Base-by-base conservation (phyloP, 129 eudicot species). In the Centaurea solstitialis region DNA sequence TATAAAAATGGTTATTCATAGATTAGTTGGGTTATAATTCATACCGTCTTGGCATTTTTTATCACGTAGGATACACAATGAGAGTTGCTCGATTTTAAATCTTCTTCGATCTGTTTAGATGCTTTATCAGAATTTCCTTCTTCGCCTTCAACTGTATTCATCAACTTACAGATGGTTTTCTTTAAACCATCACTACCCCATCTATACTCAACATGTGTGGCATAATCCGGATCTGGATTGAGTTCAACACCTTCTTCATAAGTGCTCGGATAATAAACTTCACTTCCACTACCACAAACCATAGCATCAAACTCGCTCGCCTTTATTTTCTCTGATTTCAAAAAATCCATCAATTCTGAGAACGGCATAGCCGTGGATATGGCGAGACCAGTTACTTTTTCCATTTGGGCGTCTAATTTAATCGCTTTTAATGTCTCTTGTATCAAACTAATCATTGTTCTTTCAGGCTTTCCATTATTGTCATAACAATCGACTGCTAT, bases 401-500 rank as follows among this genome's bases (percentile, higher is more conserved):
- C 94, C 61, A 73, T 72, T 62, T 90, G 93, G 0, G 89, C 70
- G 69, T 91, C 94, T 38, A 80, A 35, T 72, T 87, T 88, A 22
- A 87, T 76, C 28, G 96, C 93, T 80, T 84, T 88, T 12, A 87
- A 80, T 7, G 89, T 80, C 76, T 92, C 93, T 76, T 88, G 89
- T 24, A 90, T 78, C 72, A 90, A 53, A 24, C 45, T 78, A 75
- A 88, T 82, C 95, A 94, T 90, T 73, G 83, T 87, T 76, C 84
- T 88, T 24, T 94, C 88, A 10, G 95, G 98, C 35, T 50, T 82
- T 66, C 98, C 98, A 7, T 87, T 87, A 28, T n/a, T 30, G 47
- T 94, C 97, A 79, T 94, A 94, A 67, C 93, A 90, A 89, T 94
- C 98, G 67, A 94, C 86, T 3, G 98, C 98, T 62, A 94, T 82